Conservation (phyloP, 306 rosid species). For the Dryas alaskensis region DNA sequence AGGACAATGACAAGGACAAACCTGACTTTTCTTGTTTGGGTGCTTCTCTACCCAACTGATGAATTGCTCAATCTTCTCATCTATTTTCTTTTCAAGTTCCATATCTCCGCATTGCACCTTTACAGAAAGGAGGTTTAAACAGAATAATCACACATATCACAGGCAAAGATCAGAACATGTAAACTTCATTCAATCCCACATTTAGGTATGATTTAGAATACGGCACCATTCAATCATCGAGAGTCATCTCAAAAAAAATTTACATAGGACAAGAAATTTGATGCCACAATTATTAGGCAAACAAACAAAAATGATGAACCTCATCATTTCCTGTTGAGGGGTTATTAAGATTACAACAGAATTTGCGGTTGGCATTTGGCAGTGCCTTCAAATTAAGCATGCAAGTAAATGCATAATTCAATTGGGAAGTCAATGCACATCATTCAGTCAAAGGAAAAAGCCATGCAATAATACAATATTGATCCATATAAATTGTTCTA, state of each 20-base stretch:
- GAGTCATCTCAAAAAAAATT: not conserved
- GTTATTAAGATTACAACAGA: not conserved
- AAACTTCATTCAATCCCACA: not conserved
- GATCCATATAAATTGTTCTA: not conserved
- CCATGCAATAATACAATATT: not conserved
- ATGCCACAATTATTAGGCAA: not conserved
- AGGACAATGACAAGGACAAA: conserved; percentile 30
- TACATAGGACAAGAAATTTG: not conserved
- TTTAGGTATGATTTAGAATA: not conserved
- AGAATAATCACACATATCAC: not conserved
- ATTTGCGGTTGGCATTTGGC: not conserved
- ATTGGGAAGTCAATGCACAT: not conserved
- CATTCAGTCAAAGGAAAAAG: not conserved
- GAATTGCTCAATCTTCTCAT: conserved; percentile 91
- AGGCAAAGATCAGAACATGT: not conserved
- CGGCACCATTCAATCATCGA: not conserved
- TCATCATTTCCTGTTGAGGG: not conserved
- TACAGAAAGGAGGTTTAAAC: conserved; percentile 14
- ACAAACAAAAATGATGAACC: not conserved
- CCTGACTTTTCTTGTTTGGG: conserved; percentile 97
- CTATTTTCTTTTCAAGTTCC: conserved; percentile 89
- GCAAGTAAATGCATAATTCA: not conserved
- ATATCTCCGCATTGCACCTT: conserved; percentile 95
- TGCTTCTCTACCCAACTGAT: conserved; percentile 96
- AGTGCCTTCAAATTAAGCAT: not conserved